Evolutionary conservation across 2,329 filamentous ascomycete genomes (phyloP).

Genomic region (Aspergillus calidoustus): DNA sequence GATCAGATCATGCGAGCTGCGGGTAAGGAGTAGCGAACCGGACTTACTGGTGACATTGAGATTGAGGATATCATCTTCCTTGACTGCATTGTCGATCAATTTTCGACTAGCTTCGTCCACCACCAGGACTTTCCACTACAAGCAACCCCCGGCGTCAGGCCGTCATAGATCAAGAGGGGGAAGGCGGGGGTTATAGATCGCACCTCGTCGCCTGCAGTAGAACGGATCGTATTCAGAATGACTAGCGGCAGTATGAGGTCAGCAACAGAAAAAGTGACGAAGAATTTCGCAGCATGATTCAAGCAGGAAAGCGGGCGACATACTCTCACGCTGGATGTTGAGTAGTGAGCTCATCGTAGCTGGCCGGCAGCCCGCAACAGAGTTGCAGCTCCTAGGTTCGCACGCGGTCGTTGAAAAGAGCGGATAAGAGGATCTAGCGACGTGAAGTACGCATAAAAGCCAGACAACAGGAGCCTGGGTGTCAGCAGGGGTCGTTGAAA

Average conservation of each 20-base stretch:
- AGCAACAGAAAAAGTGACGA: background rate
- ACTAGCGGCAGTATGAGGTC: slow-evolving; percentile 51
- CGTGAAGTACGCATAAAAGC: background rate
- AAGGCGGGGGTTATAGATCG: slow-evolving; percentile 33
- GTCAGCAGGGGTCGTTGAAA: slow-evolving; percentile 5
- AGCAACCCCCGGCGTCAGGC: slow-evolving; percentile 30
- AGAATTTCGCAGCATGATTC: background rate
- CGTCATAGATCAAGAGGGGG: slow-evolving; percentile 30
- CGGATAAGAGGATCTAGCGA: slow-evolving; percentile 4
- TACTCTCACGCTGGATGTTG: slow-evolving; percentile 79
- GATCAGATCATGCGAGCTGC: slow-evolving; percentile 20
- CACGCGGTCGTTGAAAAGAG: slow-evolving; percentile 18
- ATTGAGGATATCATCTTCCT: slow-evolving; percentile 96
- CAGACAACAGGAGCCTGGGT: background rate
- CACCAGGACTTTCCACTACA: slow-evolving; percentile 94
- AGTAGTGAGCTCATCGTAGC: slow-evolving; percentile 83
- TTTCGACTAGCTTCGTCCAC: slow-evolving; percentile 82
- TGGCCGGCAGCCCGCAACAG: slow-evolving; percentile 39
- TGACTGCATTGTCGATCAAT: slow-evolving; percentile 87
- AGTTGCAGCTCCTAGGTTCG: slow-evolving; percentile 23
- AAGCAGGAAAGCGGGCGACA: slow-evolving; percentile 31
- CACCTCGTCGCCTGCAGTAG: slow-evolving; percentile 82
- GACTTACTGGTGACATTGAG: slow-evolving; percentile 89
- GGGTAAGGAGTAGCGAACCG: background rate
- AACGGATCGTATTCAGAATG: slow-evolving; percentile 73